phyloP scores from a whole-genome alignment of 2,329 filamentous ascomycete genomes.

The Nannizzia gypsea region DNA sequence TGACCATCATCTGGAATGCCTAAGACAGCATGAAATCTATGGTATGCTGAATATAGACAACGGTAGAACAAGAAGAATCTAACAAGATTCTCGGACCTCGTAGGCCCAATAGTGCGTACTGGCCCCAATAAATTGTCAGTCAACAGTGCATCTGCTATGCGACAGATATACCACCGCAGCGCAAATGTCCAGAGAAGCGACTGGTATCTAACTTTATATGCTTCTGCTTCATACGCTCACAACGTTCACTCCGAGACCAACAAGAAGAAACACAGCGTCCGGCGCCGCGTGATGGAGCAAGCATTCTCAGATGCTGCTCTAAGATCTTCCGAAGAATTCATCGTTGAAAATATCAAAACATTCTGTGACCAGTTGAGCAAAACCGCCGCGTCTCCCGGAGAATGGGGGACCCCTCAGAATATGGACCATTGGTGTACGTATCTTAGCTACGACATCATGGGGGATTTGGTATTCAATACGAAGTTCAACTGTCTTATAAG shows the following conservation, averaged over 20 bases:
- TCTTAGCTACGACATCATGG: constrained; percentile 26
- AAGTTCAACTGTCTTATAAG: constrained; percentile 22
- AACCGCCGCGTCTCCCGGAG: constrained; percentile 10
- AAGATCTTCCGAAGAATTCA: constrained; percentile 11
- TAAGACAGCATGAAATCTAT: constrained; percentile 14
- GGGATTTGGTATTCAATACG: constrained; percentile 25
- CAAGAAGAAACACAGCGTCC: constrained; percentile 13
- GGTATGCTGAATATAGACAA: constrained; percentile 23
- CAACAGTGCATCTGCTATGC: constrained; percentile 58
- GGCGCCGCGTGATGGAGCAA: constrained; percentile 18
- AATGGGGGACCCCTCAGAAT: constrained; percentile 15
- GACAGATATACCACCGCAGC: constrained; percentile 38
- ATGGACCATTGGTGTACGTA: constrained; percentile 21
- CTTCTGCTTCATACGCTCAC: constrained; percentile 13
- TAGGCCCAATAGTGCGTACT: constrained; percentile 55
- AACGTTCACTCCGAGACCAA: constrained; percentile 15
- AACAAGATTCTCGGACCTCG: neutral
- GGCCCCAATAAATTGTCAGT: constrained; percentile 67
- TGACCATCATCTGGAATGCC: constrained; percentile 11
- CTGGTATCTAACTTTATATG: constrained; percentile 30
- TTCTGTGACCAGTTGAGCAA: constrained; percentile 11
- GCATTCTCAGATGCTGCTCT: constrained; percentile 21
- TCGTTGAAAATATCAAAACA: constrained; percentile 9
- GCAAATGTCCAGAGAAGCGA: constrained; percentile 20
- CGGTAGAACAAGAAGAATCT: neutral